Evolutionary conservation across 805 yeast genomes (phyloP).

Genomic region (Schizosaccharomyces japonicus): DNA sequence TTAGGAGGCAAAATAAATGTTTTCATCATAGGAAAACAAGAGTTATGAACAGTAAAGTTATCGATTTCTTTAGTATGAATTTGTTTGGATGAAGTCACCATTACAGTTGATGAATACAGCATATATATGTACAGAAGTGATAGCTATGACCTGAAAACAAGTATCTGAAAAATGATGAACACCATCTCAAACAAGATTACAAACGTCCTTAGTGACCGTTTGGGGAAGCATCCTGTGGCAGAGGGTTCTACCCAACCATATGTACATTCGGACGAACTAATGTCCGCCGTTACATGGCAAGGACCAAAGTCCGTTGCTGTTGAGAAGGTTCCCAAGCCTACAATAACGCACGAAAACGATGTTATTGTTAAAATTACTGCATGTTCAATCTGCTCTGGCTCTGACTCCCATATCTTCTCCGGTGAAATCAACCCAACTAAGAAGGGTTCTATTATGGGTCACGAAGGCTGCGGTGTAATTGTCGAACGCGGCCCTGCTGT

Average conservation of each 20-base stretch:
- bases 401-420: conserved; percentile 30
- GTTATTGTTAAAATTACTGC: conserved; percentile 25
- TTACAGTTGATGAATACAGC: too few species aligned
- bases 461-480: conserved; percentile 20
- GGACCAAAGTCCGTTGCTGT: not conserved
- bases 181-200: not conserved
- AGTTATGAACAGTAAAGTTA: too few species aligned
- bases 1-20: not conserved
- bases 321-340: conserved; percentile 9
- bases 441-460: conserved; percentile 24
- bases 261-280: conserved; percentile 1
- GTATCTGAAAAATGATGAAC: too few species aligned
- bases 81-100: too few species aligned
- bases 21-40: not conserved
- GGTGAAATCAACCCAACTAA: conserved; percentile 20
- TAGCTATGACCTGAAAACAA: too few species aligned
- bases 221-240: not conserved
- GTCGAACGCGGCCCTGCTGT: conserved; percentile 20
- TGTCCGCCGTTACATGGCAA: conserved; percentile 4
- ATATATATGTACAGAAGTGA: too few species aligned
- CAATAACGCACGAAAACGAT: conserved; percentile 15
- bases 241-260: not conserved
- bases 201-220: not conserved
- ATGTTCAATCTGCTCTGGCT: conserved; percentile 28
- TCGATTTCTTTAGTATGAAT: too few species aligned